Evolutionary conservation across 108 stramenopile species (phyloP).

Genomic region (Mayamaea pseudoterrestris): DNA sequence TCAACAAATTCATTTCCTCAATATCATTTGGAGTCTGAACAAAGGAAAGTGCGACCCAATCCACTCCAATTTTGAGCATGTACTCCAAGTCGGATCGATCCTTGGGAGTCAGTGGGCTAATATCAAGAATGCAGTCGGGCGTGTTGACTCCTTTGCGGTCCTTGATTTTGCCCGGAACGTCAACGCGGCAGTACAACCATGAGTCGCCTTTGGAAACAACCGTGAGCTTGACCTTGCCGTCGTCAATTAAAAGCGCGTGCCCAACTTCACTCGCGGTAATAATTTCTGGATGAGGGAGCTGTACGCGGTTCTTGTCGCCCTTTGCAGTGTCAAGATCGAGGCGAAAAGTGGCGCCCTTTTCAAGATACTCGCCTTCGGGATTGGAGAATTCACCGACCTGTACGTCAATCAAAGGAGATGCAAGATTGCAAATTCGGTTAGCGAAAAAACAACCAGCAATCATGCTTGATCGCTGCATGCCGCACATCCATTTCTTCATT

Average conservation of each 20-base stretch:
- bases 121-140: slow-evolving; percentile 85
- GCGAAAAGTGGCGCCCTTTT: slow-evolving; percentile 74
- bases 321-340: slow-evolving; percentile 76
- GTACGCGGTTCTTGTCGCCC: slow-evolving; percentile 76
- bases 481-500: not conserved
- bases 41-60: slow-evolving; percentile 94
- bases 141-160: slow-evolving; percentile 93
- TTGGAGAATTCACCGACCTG: slow-evolving; percentile 74
- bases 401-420: not conserved
- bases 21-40: slow-evolving; percentile 86
- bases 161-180: slow-evolving; percentile 79
- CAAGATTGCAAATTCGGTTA: not conserved
- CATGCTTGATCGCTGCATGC: not conserved
- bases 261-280: slow-evolving; percentile 76
- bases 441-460: not conserved
- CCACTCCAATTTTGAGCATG: slow-evolving; percentile 83
- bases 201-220: slow-evolving; percentile 72
- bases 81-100: slow-evolving; percentile 84
- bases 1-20: slow-evolving; percentile 65
- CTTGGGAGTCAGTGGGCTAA: slow-evolving; percentile 85
- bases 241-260: slow-evolving; percentile 85
- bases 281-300: slow-evolving; percentile 93
- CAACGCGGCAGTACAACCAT: slow-evolving; percentile 75
- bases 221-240: slow-evolving; percentile 89
- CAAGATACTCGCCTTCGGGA: slow-evolving; percentile 50